Conservation (phyloP, 768 basidiomycete species). For the Collybia sp. region DNA sequence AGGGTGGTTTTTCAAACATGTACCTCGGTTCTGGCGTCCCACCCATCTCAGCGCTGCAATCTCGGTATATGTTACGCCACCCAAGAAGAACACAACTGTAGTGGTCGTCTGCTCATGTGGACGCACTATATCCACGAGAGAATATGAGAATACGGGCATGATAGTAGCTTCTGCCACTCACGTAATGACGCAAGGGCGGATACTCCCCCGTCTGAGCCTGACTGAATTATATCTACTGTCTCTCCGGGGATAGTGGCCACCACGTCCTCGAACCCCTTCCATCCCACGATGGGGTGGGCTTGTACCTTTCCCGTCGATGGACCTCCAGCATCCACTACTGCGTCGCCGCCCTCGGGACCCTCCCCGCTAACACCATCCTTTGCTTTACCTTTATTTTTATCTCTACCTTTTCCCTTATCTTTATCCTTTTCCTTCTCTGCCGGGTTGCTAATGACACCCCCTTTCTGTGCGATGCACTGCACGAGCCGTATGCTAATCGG, state of each 20-base stretch:
- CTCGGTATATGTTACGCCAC: constrained; percentile 96
- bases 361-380: no score
- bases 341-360: no score
- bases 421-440: constrained; percentile 49
- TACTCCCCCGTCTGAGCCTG: constrained; percentile 22
- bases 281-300: constrained; percentile 91
- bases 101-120: constrained; percentile 64
- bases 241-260: constrained; percentile 78
- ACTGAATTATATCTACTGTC: constrained; percentile 74
- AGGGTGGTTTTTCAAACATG: constrained; percentile 13
- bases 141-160: constrained; percentile 4
- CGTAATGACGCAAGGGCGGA: constrained; percentile 24
- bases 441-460: constrained; percentile 81
- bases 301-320: constrained; percentile 49
- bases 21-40: constrained; percentile 78
- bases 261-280: constrained; percentile 97
- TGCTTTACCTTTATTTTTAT: no score
- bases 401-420: constrained; percentile 18
- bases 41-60: constrained; percentile 95
- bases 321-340: constrained; percentile 23
- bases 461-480: constrained; percentile 91
- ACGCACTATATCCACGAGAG: constrained; percentile 27
- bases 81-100: constrained; percentile 93
- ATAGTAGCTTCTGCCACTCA: constrained; percentile 14
- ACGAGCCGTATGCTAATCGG: constrained; percentile 89